A percentile compares a stretch with the other conserved stretches of the same genome.
These are phyloP conservation scores for Tricholoma matsutake DNA, from an alignment of 768 basidiomycete genomes.

Conservation along the genomic window DNA sequence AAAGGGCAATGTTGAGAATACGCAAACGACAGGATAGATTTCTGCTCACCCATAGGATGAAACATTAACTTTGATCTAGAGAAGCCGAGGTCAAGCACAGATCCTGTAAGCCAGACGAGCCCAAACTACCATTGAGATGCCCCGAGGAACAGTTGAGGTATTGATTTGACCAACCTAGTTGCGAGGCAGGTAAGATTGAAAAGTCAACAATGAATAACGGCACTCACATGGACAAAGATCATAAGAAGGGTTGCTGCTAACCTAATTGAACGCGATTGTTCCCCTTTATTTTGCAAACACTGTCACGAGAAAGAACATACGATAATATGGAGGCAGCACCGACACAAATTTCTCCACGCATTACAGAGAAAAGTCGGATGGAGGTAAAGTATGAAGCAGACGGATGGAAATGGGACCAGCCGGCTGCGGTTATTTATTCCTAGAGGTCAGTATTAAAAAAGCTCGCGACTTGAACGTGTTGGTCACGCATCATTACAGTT, in stretches of 20 bases:
- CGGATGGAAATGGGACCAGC: conserved; percentile 15
- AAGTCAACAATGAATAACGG: conserved; percentile 6
- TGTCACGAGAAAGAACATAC: conserved; percentile 39
- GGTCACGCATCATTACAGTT: conserved; percentile 1
- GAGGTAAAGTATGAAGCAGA: conserved; percentile 18
- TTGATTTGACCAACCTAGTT: conserved; percentile 79
- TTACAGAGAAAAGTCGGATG: conserved; percentile 21
- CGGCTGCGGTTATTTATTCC: conserved; percentile 16
- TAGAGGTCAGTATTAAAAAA: conserved; percentile 10
- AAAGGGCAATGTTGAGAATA: conserved; percentile 2
- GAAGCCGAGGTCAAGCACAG: conserved; percentile 1
- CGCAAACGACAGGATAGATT: conserved; percentile 1
- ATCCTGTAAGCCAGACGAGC: conserved; percentile 1
- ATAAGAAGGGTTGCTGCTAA: conserved; percentile 57
- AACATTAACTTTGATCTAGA: conserved; percentile 65
- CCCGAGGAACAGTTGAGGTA: conserved; percentile 66
- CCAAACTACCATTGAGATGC: conserved; percentile 64
- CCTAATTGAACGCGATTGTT: conserved; percentile 26
- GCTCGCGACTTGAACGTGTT: conserved; percentile 34
- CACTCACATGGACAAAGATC: conserved; percentile 78
- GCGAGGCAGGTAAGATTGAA: conserved; percentile 20
- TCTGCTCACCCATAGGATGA: conserved; percentile 63
- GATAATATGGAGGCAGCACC: conserved; percentile 69
- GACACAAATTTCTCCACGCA: conserved; percentile 79
- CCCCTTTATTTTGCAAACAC: conserved; percentile 8